Evolutionary conservation across 129 eudicot species (phyloP), one percentile per base, ranked within the genome.

Genomic region (Artemisia argyi): DNA sequence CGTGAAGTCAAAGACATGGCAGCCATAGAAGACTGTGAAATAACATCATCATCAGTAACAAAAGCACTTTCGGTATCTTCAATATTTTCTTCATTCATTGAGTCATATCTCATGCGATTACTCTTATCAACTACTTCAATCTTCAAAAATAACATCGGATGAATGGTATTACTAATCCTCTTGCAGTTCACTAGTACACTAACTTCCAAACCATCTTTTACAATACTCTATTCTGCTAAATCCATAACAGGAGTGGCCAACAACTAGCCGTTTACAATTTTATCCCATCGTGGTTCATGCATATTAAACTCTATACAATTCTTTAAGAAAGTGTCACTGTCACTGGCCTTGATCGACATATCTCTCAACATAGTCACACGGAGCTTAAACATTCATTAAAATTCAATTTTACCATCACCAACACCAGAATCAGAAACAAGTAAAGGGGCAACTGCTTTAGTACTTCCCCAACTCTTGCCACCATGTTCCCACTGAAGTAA

Each of bases 401-500:
- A 85, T 57, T 87, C 96, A 12, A 94, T 88, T 73, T 78, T 90
- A 51, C 97, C 97, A 78, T 90, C 96, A 16, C 91, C 91, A 20
- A 78, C 75, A 68, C 80, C 83, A 64, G 87, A 79, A 57, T 69
- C 83, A 22, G 88, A 77, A 64, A 72, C 88, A 7, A 89, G 79
- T 24, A 78, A 87, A 69, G 98, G 98, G 35, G 84, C 75, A 66
- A 83, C 96, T 30, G 90, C 81, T 59, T 79, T 87, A 17, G 96
- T 90, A 61, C 79, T 78, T 46, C 97, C 98, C 17, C 91, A 90
- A 67, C 7, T 77, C 67, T 73, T 83, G 7, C 88, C 96, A 16
- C 91, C 87, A 42, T 89, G 85, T 66, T 90, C 92, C 98, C 97
- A 94, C 46, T 88, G 92, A 68, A 94, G 83, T 66, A 86, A 79